Evolutionary conservation across 176 grass and related monocot genomes (phyloP).

Genomic region (Oryza coarctata): DNA sequence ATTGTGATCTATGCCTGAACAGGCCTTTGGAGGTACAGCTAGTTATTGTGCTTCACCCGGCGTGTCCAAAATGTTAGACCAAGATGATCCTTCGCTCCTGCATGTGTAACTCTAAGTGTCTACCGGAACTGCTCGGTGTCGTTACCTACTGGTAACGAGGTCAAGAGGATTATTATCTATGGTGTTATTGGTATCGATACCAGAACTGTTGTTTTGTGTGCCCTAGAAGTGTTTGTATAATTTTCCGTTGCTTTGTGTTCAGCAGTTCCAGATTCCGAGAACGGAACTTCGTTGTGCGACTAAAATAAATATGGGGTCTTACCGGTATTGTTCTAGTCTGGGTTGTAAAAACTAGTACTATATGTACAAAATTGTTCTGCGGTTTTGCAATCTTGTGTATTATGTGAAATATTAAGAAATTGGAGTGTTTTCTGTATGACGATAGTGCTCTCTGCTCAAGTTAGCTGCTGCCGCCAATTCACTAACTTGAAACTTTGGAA

Average conservation of each 20-base stretch:
- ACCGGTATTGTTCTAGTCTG: neutral
- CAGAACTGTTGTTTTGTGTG: neutral
- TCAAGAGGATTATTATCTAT: neutral
- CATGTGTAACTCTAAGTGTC: neutral
- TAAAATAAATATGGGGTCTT: constrained; percentile 21
- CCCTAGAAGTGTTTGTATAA: neutral
- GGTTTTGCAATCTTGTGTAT: neutral
- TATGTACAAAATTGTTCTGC: neutral
- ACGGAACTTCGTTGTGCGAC: neutral
- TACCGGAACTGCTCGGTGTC: neutral
- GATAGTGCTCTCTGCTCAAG: neutral
- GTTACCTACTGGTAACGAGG: neutral
- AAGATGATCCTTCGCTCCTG: neutral
- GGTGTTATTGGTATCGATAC: neutral
- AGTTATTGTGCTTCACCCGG: neutral
- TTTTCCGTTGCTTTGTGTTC: neutral
- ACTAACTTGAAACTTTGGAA: neutral
- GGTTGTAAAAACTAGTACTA: neutral
- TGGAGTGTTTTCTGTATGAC: neutral
- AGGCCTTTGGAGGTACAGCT: neutral
- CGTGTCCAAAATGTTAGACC: neutral
- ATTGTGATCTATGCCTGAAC: constrained; percentile 11
- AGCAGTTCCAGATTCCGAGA: neutral
- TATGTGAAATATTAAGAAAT: neutral
- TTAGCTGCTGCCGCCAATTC: neutral